Base-by-base conservation (phyloP, 2,329 filamentous ascomycete genomes). In the Ophiostoma australiae region DNA sequence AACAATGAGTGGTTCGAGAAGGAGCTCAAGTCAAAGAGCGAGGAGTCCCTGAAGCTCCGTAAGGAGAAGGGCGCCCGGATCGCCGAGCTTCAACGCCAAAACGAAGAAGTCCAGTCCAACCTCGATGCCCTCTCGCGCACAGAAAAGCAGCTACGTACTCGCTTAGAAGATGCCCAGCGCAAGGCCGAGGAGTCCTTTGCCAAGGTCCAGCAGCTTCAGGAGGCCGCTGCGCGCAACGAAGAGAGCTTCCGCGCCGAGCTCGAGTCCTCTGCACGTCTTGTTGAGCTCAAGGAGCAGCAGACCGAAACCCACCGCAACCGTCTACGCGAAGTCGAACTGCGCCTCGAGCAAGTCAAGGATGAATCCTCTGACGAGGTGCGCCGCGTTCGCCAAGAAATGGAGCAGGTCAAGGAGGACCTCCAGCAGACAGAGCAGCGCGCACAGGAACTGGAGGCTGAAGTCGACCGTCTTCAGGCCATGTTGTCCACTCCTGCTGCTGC, bases 51-150 rank as follows among this genome's bases (percentile, higher is more conserved):
- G 75, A 97, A 94, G 77, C 94, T 91, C 80, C 89, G 95, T 74
- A 98, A 97, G 78, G 95, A 99, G 78, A 98, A 97, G 84, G 92
- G 92, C 73, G 90, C 93, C 1, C 91, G 92, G 55, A 92, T 98
- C 75, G 87, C 93, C 10, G 92, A 96, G 76, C 87, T 99, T 37
- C 92, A 97, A 80, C 91, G 93, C 70, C 88, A 91, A 73, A 91
- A 94, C 75, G 94, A 98, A 75, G 95, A 99, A 75, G 88, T 91
- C 65, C 89, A 86, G 74, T 90, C 91, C 27, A 90, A 87, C 41
- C 86, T 93, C 69, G 93, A 97, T 70, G 86, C 90, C 11, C 82
- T 97, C 31, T 90, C 91, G 77, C 90, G 91, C 55, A 91, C 89
- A 55, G 94, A 97, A 77, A 88, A 91, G 72, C 87, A 91, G 37